A percentile compares a stretch with the other conserved stretches of the same genome.
These are phyloP conservation scores for Periconia macrospinosa DNA, from an alignment of 2,329 filamentous ascomycete genomes.

Conservation along the genomic window DNA sequence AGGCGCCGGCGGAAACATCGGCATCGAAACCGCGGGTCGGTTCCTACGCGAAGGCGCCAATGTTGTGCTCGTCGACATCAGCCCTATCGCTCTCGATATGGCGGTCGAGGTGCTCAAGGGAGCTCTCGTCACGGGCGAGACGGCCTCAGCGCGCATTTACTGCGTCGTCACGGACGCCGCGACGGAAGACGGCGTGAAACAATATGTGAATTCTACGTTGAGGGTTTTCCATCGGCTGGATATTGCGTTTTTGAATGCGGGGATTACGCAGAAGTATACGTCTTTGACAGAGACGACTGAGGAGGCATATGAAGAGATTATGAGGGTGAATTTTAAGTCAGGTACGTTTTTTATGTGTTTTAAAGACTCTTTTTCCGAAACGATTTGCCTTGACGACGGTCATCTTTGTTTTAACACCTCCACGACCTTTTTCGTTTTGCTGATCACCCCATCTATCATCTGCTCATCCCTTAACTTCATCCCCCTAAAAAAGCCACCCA, in stretches of 20 bases:
- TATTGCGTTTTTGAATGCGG: constrained; percentile 30
- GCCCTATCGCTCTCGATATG: constrained; percentile 26
- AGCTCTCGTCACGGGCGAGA: constrained; percentile 24
- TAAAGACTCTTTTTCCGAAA: no score
- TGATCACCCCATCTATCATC: background rate
- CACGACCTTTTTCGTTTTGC: background rate
- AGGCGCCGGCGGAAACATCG: constrained; percentile 36
- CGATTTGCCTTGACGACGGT: no score
- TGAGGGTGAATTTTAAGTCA: constrained; percentile 43
- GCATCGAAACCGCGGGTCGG: constrained; percentile 39
- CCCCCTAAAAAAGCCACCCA: no score
- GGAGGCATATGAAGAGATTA: constrained; percentile 41
- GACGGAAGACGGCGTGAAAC: constrained; percentile 32
- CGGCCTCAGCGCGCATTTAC: constrained; percentile 27
- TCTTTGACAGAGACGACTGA: constrained; percentile 41
- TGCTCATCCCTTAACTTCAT: background rate
- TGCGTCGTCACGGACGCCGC: constrained; percentile 41
- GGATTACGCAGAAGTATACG: constrained; percentile 27
- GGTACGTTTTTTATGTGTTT: constrained; percentile 22
- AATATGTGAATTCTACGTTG: constrained; percentile 23
- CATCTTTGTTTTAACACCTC: no score
- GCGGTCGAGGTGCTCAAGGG: constrained; percentile 27
- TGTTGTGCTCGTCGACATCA: constrained; percentile 41
- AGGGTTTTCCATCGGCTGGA: constrained; percentile 32
- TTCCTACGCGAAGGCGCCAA: constrained; percentile 43